Conservation (phyloP, 768 basidiomycete species). For the Daedaleopsis nitida region DNA sequence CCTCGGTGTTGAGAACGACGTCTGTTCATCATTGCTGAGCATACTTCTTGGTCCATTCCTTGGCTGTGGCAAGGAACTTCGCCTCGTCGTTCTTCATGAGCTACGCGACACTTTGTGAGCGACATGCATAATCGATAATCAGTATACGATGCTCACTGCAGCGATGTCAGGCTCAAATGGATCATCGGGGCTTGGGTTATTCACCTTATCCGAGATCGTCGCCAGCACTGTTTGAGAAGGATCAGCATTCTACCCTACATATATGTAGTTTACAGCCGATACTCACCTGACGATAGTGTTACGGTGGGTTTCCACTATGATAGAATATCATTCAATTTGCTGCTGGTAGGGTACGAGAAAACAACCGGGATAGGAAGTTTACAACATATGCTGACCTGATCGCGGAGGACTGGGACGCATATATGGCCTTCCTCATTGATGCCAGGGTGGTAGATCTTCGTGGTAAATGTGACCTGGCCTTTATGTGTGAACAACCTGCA, state of each 20-base stretch:
- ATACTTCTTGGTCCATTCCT: conserved; percentile 85
- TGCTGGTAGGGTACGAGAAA: not conserved
- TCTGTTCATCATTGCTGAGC: conserved; percentile 22
- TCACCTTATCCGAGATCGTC: conserved; percentile 81
- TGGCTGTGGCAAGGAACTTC: conserved; percentile 77
- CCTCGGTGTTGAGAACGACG: no score
- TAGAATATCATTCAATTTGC: not conserved
- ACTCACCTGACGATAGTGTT: conserved; percentile 66
- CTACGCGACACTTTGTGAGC: conserved; percentile 36
- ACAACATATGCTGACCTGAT: conserved; percentile 59
- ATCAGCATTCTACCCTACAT: not conserved
- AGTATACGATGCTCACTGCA: conserved; percentile 49
- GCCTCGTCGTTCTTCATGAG: conserved; percentile 74
- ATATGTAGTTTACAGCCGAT: no score
- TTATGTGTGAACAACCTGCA: not conserved
- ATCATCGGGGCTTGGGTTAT: conserved; percentile 86
- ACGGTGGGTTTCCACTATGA: conserved; percentile 84
- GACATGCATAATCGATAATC: not conserved
- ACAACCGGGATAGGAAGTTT: not conserved
- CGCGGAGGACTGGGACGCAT: conserved; percentile 81
- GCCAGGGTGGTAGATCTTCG: conserved; percentile 89
- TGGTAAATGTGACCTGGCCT: conserved; percentile 73
- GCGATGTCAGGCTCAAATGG: conserved; percentile 89
- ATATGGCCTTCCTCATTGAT: conserved; percentile 89
- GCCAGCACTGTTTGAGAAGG: conserved; percentile 54